These are phyloP conservation scores for Malassezia psittaci DNA, from an alignment of 1,284 basidiomycete species.

Conservation along the genomic window DNA sequence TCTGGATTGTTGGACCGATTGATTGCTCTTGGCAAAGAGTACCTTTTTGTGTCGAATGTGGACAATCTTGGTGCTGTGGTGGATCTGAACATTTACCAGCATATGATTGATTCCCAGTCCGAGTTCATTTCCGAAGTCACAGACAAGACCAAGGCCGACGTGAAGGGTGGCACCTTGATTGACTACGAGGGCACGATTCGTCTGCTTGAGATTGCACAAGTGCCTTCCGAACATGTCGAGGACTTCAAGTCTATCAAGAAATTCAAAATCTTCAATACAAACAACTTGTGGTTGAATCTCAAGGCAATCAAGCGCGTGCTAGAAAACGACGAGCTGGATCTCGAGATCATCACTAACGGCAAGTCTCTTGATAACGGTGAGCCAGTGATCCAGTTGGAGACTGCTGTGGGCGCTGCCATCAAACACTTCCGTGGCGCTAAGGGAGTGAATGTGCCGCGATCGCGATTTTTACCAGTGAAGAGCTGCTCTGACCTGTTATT, in stretches of 20 bases:
- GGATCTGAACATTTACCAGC: constrained; percentile 57
- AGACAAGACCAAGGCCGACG: constrained; percentile 99
- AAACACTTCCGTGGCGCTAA: constrained; percentile 86
- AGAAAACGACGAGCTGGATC: constrained; percentile 67
- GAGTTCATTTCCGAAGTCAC: constrained; percentile 59
- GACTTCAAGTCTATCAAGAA: constrained; percentile 81
- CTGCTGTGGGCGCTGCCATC: constrained; percentile 92
- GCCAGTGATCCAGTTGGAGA: constrained; percentile 83
- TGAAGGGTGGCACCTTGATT: constrained; percentile 94
- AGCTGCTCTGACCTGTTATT: constrained; percentile 58
- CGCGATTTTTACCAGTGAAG: constrained; percentile 92
- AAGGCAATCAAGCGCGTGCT: constrained; percentile 82
- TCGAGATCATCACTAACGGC: constrained; percentile 94
- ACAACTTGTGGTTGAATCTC: constrained; percentile 95
- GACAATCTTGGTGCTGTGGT: constrained; percentile 97
- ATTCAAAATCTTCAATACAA: constrained; percentile 56
- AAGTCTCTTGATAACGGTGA: constrained; percentile 57
- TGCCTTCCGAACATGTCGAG: constrained; percentile 92
- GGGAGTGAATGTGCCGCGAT: constrained; percentile 94
- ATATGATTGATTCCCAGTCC: constrained; percentile 49
- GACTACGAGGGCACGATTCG: constrained; percentile 90
- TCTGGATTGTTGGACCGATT: constrained; percentile 93
- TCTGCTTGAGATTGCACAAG: constrained; percentile 95
- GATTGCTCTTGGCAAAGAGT: constrained; percentile 90
- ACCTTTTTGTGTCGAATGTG: constrained; percentile 96